phyloP scores from a whole-genome alignment of 2,329 filamentous ascomycete genomes.

The Orbilia quercus region DNA sequence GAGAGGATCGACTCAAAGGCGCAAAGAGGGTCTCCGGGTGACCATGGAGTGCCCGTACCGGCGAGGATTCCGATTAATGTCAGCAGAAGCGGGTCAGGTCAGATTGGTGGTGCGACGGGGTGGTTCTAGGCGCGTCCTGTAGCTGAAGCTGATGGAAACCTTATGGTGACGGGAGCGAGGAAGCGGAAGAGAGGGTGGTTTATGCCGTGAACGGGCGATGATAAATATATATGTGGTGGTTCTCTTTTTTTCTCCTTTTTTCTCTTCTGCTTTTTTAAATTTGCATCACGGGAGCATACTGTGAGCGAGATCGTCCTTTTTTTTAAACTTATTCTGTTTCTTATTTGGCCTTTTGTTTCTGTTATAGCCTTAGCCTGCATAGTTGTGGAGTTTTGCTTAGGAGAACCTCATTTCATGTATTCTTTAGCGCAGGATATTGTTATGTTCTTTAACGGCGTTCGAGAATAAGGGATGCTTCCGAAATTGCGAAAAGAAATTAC shows the following conservation, averaged over 20 bases:
- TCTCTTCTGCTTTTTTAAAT: background rate
- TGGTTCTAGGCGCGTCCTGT: conserved; percentile 50
- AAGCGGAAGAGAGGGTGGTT: conserved; percentile 21
- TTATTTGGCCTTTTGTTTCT: conserved; percentile 1
- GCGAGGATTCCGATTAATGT: conserved; percentile 41
- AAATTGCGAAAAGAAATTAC: conserved; percentile 10
- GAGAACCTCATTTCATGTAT: conserved; percentile 37
- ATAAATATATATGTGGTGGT: background rate
- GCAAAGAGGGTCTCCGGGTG: background rate
- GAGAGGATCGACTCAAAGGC: background rate
- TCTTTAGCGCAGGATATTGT: conserved; percentile 33
- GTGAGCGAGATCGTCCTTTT: conserved; percentile 8
- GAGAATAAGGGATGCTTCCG: background rate
- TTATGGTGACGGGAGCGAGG: background rate
- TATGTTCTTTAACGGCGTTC: conserved; percentile 40
- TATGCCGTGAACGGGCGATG: background rate
- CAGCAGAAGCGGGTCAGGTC: background rate
- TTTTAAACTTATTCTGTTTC: background rate
- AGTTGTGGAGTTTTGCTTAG: conserved; percentile 47
- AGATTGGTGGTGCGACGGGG: conserved; percentile 20
- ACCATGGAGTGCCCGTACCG: background rate
- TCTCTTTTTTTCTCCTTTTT: background rate
- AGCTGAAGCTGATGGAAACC: conserved; percentile 1
- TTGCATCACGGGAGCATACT: background rate
- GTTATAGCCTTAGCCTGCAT: conserved; percentile 35